Conservation (phyloP, 495 filamentous ascomycete species). For the Viridothelium virens region DNA sequence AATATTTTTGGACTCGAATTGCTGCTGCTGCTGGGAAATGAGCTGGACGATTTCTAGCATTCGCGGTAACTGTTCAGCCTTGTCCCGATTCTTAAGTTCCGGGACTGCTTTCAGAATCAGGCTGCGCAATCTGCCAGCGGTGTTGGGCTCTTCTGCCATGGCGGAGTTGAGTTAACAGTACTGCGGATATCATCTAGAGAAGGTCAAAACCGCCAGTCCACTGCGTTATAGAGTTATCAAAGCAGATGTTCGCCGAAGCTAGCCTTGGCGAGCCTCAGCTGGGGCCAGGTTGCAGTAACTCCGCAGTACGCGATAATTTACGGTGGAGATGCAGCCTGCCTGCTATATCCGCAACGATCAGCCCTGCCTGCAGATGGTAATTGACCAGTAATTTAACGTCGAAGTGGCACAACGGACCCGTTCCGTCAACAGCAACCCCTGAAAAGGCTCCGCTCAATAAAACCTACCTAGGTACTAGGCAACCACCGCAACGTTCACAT, state of each 20-base stretch:
- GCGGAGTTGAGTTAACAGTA: neutral
- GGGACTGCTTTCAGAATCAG: neutral
- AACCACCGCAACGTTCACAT: neutral
- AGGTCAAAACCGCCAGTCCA: neutral
- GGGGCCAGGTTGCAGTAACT: neutral
- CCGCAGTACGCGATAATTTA: no score
- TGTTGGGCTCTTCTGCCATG: neutral
- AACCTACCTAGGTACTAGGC: neutral
- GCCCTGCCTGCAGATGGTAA: no score
- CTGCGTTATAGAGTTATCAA: neutral
- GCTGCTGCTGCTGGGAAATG: neutral
- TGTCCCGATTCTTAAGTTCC: neutral
- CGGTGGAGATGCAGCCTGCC: no score
- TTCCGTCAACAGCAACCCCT: neutral
- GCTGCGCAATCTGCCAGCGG: neutral
- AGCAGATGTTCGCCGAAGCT: neutral
- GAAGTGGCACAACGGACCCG: neutral
- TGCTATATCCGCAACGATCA: no score
- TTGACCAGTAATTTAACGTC: neutral
- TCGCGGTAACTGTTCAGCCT: neutral
- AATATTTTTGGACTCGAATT: neutral
- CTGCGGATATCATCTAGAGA: neutral
- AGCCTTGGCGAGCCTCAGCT: neutral
- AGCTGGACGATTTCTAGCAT: neutral
- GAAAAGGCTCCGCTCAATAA: neutral